A percentile compares a stretch with the other conserved stretches of the same genome.
These are phyloP conservation scores for Boletus semigastroideus DNA, from an alignment of 1,284 basidiomycete species.

Conservation along the genomic window DNA sequence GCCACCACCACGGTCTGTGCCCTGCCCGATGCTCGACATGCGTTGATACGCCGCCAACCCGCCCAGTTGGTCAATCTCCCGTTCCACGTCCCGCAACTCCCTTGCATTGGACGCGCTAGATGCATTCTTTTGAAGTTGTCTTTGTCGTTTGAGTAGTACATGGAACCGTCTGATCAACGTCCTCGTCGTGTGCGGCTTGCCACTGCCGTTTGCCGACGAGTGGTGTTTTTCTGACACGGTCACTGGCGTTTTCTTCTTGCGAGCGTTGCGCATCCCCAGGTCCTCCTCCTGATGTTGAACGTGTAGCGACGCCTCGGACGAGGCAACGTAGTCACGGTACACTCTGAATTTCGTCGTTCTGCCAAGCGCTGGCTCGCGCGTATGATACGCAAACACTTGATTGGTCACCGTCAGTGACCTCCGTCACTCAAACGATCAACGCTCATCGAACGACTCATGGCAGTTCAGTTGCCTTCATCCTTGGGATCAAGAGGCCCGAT, in stretches of 20 bases:
- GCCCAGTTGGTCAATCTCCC: conserved; percentile 65
- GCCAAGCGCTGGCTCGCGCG: too few species aligned
- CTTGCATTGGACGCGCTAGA: conserved; percentile 23
- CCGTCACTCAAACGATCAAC: too few species aligned
- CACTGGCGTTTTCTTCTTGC: conserved; percentile 47
- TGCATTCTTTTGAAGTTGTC: conserved; percentile 42
- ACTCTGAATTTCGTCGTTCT: too few species aligned
- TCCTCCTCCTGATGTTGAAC: too few species aligned
- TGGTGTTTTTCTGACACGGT: conserved; percentile 18
- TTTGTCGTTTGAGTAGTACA: conserved; percentile 59
- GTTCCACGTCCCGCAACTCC: conserved; percentile 51
- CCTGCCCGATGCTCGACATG: conserved; percentile 80
- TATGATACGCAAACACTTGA: too few species aligned
- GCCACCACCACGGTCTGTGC: conserved; percentile 78
- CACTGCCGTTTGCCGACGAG: conserved; percentile 25
- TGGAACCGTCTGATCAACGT: conserved; percentile 70
- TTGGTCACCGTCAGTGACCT: too few species aligned
- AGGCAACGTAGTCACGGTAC: too few species aligned
- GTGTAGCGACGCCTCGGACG: too few species aligned
- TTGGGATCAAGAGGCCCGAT: too few species aligned
- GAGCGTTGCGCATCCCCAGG: conserved; percentile 40
- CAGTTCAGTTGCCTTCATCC: too few species aligned
- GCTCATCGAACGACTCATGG: too few species aligned
- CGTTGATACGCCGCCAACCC: conserved; percentile 78
- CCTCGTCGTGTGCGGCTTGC: conserved; percentile 55